These are phyloP conservation scores for Zymoseptoria brevis DNA, from an alignment of 2,329 filamentous ascomycete species.

Conservation along the genomic window DNA sequence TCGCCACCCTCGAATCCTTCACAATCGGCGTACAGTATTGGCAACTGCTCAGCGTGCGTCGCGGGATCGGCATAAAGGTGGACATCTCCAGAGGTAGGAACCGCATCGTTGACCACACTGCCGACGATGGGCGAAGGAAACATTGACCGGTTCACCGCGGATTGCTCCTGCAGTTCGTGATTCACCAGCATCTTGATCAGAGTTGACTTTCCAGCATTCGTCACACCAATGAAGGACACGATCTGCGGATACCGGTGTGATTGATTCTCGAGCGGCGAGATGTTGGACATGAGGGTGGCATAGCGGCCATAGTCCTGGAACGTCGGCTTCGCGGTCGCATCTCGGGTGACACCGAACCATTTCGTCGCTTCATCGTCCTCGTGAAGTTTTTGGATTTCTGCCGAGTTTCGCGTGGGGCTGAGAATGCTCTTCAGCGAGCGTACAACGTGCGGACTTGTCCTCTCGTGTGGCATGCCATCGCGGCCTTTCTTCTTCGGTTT, in stretches of 20 bases:
- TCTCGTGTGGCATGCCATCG: conserved; percentile 32
- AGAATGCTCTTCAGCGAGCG: conserved; percentile 23
- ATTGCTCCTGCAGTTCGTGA: conserved; percentile 27
- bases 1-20: conserved; percentile 47
- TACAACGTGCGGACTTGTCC: conserved; percentile 26
- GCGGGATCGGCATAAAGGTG: conserved; percentile 46
- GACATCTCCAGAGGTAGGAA: conserved; percentile 45
- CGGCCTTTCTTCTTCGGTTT: conserved; percentile 28
- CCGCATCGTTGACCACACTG: conserved; percentile 30
- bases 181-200: conserved; percentile 43
- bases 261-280: conserved; percentile 21
- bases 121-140: conserved; percentile 41
- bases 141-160: conserved; percentile 21
- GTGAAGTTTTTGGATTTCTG: conserved; percentile 29
- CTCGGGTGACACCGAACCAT: conserved; percentile 33
- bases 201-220: conserved; percentile 43
- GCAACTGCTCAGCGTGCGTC: conserved; percentile 32
- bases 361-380: conserved; percentile 31
- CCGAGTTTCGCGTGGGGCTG: conserved; percentile 21
- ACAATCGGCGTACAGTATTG: conserved; percentile 45
- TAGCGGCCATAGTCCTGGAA: conserved; percentile 41
- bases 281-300: conserved; percentile 35
- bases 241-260: conserved; percentile 27
- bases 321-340: conserved; percentile 23
- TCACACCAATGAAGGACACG: conserved; percentile 30